Base-by-base conservation (phyloP, 306 rosid genomes). In the Cajanus cajan region DNA sequence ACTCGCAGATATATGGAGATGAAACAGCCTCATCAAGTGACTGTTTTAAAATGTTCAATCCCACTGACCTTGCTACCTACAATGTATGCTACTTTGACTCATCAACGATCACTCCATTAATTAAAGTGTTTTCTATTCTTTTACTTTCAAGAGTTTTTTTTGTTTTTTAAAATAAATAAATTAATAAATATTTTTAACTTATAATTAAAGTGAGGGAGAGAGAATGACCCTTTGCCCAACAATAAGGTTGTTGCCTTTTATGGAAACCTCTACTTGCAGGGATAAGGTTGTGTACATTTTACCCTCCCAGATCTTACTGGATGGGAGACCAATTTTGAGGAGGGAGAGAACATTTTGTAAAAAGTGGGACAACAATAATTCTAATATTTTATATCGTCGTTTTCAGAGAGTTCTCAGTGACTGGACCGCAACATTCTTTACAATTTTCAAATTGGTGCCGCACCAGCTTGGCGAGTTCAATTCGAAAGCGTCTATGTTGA, bases 41-140 rank as follows among this genome's bases (percentile, higher is more conserved):
- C 85, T 96, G 99, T 90, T 96, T 93, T 66, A 93, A 79, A 91
- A 96, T 96, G 97, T 96, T 96, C 85, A 96, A 96, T 80, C 99
- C 99, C 78, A 87, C 87, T 0, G 97, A 96, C 68, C 71, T 71
- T 55, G 59, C 22, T 78, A 89, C 85, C 82, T 96, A 89, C 85
- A 71, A 85, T 64, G 99, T 93, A 91, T 51, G 98, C 81, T 58
- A 44, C 86, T 74, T 71, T 5, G 45, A 61, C 47, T 37, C 37
- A 31, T 76, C 77, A 52, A 61, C 28, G 19, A 52, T 82, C 50
- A 16, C 33, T 66, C 31, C 33, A 40, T 78, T 51, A 74, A 15
- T 36, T 22, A 4, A 2, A 65, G 36, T 39, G 36, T 69, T 71
- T 71, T 37, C 6, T 45, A 1, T 55, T 31, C 34, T 25, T 48